Percentiles rank a stretch among this genome's conserved stretches.
Conservation (phyloP, 169 alveolate species). For the Prorocentrum cordatum region DNA sequence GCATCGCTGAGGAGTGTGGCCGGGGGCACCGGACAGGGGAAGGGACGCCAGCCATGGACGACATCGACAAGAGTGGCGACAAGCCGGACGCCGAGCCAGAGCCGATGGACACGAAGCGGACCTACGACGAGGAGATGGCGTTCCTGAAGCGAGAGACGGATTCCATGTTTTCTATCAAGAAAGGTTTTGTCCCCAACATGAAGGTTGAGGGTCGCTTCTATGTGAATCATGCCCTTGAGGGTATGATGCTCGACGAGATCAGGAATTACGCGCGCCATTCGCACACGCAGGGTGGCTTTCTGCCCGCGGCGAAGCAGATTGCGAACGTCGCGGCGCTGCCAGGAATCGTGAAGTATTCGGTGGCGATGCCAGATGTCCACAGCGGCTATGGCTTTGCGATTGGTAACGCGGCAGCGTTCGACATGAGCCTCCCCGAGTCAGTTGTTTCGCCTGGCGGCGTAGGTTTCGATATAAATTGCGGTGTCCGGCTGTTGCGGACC, state of each 20-base stretch:
- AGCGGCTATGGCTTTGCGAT: slow-evolving; percentile 85
- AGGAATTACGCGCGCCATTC: slow-evolving; percentile 55
- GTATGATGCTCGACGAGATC: slow-evolving; percentile 78
- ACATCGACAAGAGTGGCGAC: too few relatives aligned
- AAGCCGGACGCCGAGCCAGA: too few relatives aligned
- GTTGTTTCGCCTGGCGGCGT: slow-evolving; percentile 88
- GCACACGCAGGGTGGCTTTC: slow-evolving; percentile 76
- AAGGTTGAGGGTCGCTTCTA: slow-evolving; percentile 79
- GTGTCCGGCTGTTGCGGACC: slow-evolving; percentile 80
- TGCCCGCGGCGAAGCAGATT: slow-evolving; percentile 84
- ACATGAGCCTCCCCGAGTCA: slow-evolving; percentile 75
- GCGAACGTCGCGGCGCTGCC: slow-evolving; percentile 86
- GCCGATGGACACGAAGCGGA: neutral
- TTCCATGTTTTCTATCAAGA: slow-evolving; percentile 15
- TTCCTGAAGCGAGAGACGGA: neutral
- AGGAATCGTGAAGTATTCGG: slow-evolving; percentile 80
- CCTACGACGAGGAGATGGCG: slow-evolving; percentile 42
- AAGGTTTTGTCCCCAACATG: slow-evolving; percentile 83
- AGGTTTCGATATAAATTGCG: slow-evolving; percentile 87
- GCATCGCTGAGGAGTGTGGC: too few relatives aligned
- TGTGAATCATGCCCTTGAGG: slow-evolving; percentile 77
- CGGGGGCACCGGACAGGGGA: too few relatives aligned
- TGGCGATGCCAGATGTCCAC: slow-evolving; percentile 77
- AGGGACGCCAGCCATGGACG: too few relatives aligned
- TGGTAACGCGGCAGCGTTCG: slow-evolving; percentile 88